Base-by-base conservation (phyloP, 1,139 yeast species). In the Zhuliangozyma parablackwelliae region DNA sequence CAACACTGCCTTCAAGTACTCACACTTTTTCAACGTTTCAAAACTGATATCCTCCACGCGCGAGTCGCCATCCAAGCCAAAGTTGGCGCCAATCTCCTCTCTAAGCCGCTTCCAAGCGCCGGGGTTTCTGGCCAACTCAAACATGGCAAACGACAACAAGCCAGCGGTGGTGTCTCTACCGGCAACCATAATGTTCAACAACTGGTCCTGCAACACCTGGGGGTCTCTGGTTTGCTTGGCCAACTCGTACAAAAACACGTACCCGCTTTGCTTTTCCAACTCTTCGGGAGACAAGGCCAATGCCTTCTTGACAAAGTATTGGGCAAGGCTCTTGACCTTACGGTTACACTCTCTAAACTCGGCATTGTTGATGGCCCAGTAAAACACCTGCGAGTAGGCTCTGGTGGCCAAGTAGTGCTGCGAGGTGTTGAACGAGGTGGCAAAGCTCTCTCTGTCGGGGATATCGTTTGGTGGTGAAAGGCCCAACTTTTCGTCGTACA, bases 121-220 rank as follows among this genome's bases (percentile, higher is more conserved):
- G 6, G 72, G 74, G 45, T 65, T 58, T 50, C 72, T 59, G 13
- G 73, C 62, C 42, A 69, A 62, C 51, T 69, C 75, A 41, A 51
- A 64, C 40, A 68, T 53, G 13, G 63, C 47, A 38, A 68, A 69
- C 11, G 74, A 65, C 40, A 69, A 60, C 37, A 68, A 59, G 10
- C 72, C 72, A n/a, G 75, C 75, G 33, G 75, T 69, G 30, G 75
- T 69, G 48, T 69, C 75, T 55, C 75, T 61, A 27, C 74, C 75
- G 33, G 75, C 75, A 39, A 69, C 48, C 53, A 69, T 61, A 33
- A 69, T 67, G 49, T 69, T 69, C 52, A 69, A 63, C 43, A 66
- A 56, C 51, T 69, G 75, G 48, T 69, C 73, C 46, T 70, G 65
- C 45, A 69, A 65, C 28, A 65, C 60, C 41, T 49, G 52, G 26